Percentiles rank a stretch among this genome's conserved stretches.
phyloP scores from a whole-genome alignment of 768 basidiomycete species.

The Tylopilus balloui region DNA sequence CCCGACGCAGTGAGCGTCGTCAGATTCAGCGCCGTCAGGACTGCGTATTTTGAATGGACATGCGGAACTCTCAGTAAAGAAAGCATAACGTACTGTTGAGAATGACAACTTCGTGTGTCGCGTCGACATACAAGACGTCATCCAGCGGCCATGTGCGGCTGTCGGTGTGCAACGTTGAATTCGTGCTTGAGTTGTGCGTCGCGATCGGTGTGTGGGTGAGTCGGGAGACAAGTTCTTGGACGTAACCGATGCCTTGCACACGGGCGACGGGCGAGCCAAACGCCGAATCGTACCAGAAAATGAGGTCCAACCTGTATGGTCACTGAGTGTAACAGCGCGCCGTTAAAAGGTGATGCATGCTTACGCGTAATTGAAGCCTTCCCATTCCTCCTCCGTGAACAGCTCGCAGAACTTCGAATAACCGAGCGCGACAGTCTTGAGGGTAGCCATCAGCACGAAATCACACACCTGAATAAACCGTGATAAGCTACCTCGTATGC shows the following conservation, averaged over 20 bases:
- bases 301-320: conserved; percentile 15
- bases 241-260: conserved; percentile 71
- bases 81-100: conserved; percentile 55
- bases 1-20: conserved; percentile 68
- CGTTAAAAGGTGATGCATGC: conserved; percentile 21
- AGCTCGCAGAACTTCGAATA: conserved; percentile 89
- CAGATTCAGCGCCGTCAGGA: conserved; percentile 82
- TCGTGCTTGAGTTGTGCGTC: conserved; percentile 77
- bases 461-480: not conserved
- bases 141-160: conserved; percentile 65
- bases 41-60: conserved; percentile 32
- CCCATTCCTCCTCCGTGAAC: conserved; percentile 91
- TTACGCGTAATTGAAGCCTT: conserved; percentile 84
- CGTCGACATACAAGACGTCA: conserved; percentile 79
- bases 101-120: conserved; percentile 89
- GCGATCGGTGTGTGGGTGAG: conserved; percentile 71
- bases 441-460: not conserved
- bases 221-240: conserved; percentile 80
- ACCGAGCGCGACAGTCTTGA: conserved; percentile 82
- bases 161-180: conserved; percentile 72
- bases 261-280: conserved; percentile 81
- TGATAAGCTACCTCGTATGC: conserved; percentile 63
- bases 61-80: not conserved
- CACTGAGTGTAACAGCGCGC: not conserved
- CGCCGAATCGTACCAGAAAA: conserved; percentile 55